Percentiles rank a stretch among this genome's conserved stretches.
phyloP scores from a whole-genome alignment of 2,329 filamentous ascomycete species.

The Aurifilum marmelostoma region DNA sequence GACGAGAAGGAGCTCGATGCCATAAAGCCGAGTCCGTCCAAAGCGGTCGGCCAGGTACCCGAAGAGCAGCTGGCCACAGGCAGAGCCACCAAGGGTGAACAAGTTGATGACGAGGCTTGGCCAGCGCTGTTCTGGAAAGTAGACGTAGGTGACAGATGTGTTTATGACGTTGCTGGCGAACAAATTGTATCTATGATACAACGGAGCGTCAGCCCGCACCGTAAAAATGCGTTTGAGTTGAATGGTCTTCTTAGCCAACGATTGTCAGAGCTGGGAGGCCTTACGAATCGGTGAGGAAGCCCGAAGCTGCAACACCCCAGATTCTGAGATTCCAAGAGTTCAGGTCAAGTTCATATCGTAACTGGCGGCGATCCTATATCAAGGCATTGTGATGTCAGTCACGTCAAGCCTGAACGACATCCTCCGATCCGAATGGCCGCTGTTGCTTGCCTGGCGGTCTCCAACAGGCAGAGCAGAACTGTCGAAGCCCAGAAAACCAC shows the following conservation, averaged over 20 bases:
- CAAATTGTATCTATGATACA: conserved; percentile 50
- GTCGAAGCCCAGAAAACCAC: conserved; percentile 54
- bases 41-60: conserved; percentile 58
- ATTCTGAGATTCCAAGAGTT: conserved; percentile 59
- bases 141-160: conserved; percentile 56
- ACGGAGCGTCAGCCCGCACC: conserved; percentile 1
- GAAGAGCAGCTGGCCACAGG: conserved; percentile 56
- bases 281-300: conserved; percentile 57
- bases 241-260: background rate
- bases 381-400: background rate
- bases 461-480: conserved; percentile 54
- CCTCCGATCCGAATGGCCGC: conserved; percentile 26
- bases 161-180: conserved; percentile 59
- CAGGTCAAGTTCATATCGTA: conserved; percentile 57
- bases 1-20: conserved; percentile 59
- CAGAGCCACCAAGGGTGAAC: conserved; percentile 56
- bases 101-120: conserved; percentile 55
- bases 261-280: conserved; percentile 29
- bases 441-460: conserved; percentile 51
- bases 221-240: background rate
- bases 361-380: conserved; percentile 53
- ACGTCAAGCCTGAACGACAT: background rate
- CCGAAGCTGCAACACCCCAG: conserved; percentile 58
- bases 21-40: conserved; percentile 58
- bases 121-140: conserved; percentile 52